Evolutionary conservation across 2,329 filamentous ascomycete genomes (phyloP).

Genomic region (Exophiala calicioides): DNA sequence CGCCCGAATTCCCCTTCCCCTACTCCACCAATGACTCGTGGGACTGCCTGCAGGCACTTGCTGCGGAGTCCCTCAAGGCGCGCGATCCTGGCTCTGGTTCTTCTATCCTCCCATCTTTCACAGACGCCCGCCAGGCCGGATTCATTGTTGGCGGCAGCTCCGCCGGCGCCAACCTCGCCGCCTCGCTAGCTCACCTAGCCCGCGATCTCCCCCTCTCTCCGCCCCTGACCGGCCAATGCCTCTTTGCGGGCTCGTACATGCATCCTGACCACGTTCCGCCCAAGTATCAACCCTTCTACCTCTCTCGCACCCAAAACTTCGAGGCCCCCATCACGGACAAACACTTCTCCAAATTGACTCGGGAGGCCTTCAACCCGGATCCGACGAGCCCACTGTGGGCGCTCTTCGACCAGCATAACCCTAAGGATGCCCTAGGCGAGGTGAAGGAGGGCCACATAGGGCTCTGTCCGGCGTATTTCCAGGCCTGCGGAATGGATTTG

Average conservation of each 20-base stretch:
- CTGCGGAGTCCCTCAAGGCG: constrained; percentile 22
- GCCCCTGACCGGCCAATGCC: constrained; percentile 49
- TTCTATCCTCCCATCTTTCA: constrained; percentile 42
- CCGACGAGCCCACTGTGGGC: constrained; percentile 34
- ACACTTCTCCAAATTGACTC: constrained; percentile 32
- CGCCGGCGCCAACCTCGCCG: constrained; percentile 48
- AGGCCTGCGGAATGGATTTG: constrained; percentile 54
- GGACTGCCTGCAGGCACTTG: constrained; percentile 50
- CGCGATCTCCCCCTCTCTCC: constrained; percentile 45
- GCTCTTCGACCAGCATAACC: constrained; percentile 35
- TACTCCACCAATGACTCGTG: constrained; percentile 46
- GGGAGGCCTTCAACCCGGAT: constrained; percentile 37
- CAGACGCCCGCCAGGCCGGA: constrained; percentile 44
- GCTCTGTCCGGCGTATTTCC: constrained; percentile 46
- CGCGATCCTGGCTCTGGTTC: too few relatives aligned
- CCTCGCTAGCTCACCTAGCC: constrained; percentile 43
- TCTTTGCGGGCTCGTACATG: constrained; percentile 44
- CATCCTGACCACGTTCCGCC: constrained; percentile 36
- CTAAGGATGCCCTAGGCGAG: constrained; percentile 27
- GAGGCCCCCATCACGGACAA: constrained; percentile 39
- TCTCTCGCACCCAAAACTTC: constrained; percentile 47
- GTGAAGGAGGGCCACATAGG: constrained; percentile 18
- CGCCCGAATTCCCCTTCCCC: constrained; percentile 52
- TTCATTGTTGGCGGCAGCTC: constrained; percentile 54
- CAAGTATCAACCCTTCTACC: constrained; percentile 41